A percentile compares a stretch with the other conserved stretches of the same genome.
phyloP scores from a whole-genome alignment of 257 asterid species.

The Solanum sejunctum region DNA sequence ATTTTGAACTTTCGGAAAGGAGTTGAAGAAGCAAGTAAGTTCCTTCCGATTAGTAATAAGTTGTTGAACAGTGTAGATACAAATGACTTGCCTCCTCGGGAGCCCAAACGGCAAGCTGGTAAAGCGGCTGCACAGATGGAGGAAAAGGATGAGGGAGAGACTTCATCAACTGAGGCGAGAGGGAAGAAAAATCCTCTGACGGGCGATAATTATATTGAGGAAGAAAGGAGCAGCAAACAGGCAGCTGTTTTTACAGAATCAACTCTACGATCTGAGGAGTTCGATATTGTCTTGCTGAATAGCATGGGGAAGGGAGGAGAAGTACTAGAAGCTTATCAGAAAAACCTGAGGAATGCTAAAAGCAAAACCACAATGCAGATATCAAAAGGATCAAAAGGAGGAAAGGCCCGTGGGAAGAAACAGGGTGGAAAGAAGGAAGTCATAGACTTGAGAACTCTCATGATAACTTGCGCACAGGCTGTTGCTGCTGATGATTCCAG shows the following conservation, averaged over 20 bases:
- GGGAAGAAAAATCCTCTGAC: constrained; percentile 28
- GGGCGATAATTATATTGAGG: constrained; percentile 26
- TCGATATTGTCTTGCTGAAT: constrained; percentile 35
- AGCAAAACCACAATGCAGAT: constrained; percentile 10
- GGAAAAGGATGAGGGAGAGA: constrained; percentile 10
- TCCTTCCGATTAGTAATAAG: constrained; percentile 26
- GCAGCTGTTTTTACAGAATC: constrained; percentile 20
- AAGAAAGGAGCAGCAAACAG: constrained; percentile 36
- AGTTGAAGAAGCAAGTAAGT: constrained; percentile 43
- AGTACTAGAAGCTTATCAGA: constrained; percentile 27
- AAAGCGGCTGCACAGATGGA: neutral
- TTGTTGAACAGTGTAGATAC: constrained; percentile 6
- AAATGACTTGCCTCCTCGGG: neutral
- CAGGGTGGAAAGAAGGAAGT: constrained; percentile 35
- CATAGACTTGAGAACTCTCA: constrained; percentile 43
- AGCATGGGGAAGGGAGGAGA: constrained; percentile 22
- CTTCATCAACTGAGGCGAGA: constrained; percentile 9
- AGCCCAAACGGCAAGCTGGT: neutral
- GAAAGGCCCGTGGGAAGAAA: constrained; percentile 30
- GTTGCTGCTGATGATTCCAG: constrained; percentile 41
- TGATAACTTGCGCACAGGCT: constrained; percentile 51
- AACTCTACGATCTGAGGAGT: constrained; percentile 7
- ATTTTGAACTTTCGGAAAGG: constrained; percentile 40
- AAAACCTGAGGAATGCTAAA: constrained; percentile 14
- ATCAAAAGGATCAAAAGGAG: constrained; percentile 12